Evolutionary conservation across 2,329 filamentous ascomycete species (phyloP).

Genomic region (Epichloe sp.): DNA sequence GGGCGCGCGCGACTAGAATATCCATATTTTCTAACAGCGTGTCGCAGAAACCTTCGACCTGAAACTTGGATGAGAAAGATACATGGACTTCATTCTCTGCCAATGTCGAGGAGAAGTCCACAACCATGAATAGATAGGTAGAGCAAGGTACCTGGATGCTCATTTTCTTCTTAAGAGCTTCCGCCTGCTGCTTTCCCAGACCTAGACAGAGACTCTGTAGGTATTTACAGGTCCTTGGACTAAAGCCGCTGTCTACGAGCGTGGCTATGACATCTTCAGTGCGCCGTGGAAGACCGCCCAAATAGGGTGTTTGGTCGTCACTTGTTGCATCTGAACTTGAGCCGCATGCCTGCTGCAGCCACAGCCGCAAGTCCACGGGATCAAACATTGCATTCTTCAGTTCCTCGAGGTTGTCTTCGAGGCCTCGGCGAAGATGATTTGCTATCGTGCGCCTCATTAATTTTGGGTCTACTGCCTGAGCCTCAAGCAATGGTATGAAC

Average conservation of each 20-base stretch:
- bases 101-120: conserved; percentile 50
- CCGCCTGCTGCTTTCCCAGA: conserved; percentile 38
- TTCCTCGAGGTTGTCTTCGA: conserved; percentile 38
- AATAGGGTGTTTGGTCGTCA: conserved; percentile 26
- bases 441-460: conserved; percentile 36
- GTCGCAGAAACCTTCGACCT: conserved; percentile 38
- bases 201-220: conserved; percentile 34
- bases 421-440: conserved; percentile 32
- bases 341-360: conserved; percentile 32
- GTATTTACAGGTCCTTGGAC: conserved; percentile 31
- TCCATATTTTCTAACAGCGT: conserved; percentile 43
- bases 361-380: conserved; percentile 37
- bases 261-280: conserved; percentile 38
- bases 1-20: conserved; percentile 54
- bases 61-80: conserved; percentile 53
- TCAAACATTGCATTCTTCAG: conserved; percentile 38
- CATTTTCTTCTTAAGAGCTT: conserved; percentile 39
- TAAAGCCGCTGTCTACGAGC: conserved; percentile 49
- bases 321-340: conserved; percentile 22
- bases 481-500: conserved; percentile 54
- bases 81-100: conserved; percentile 55
- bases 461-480: conserved; percentile 35
- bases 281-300: conserved; percentile 35
- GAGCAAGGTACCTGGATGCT: conserved; percentile 49
- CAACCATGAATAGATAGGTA: conserved; percentile 51